Conservation (phyloP, 2,329 filamentous ascomycete genomes). For the Aspergillus calidoustus region DNA sequence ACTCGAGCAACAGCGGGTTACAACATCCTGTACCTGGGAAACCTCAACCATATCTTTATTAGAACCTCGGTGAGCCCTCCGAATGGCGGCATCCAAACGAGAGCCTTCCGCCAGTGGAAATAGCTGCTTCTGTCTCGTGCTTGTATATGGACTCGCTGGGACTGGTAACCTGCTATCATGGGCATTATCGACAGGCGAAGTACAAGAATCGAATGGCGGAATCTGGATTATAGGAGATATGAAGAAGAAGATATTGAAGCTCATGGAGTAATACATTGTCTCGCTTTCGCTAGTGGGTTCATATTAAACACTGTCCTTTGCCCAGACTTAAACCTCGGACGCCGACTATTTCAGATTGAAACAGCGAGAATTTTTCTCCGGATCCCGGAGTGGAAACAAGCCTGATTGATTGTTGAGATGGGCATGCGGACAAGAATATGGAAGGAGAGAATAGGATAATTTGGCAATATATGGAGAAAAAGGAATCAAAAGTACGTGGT, state of each 20-base stretch:
- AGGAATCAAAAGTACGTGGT: constrained; percentile 17
- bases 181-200: not conserved
- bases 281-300: constrained; percentile 13
- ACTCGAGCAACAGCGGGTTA: no score
- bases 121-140: no score
- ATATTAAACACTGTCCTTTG: constrained; percentile 15
- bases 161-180: no score
- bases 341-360: constrained; percentile 8
- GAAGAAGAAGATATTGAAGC: constrained; percentile 1
- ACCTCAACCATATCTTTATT: no score
- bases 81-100: no score
- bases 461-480: constrained; percentile 8
- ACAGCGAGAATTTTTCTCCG: not conserved
- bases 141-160: no score
- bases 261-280: constrained; percentile 12
- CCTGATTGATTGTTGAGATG: not conserved
- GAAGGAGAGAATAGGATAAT: constrained; percentile 10
- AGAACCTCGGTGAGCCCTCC: no score
- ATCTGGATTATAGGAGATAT: not conserved
- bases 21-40: no score
- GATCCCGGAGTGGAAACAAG: constrained; percentile 6
- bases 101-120: no score
- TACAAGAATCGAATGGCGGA: not conserved
- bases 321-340: constrained; percentile 6
- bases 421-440: constrained; percentile 6